These are phyloP conservation scores for Cystoisospora suis DNA, from an alignment of 169 alveolate species.

Conservation along the genomic window DNA sequence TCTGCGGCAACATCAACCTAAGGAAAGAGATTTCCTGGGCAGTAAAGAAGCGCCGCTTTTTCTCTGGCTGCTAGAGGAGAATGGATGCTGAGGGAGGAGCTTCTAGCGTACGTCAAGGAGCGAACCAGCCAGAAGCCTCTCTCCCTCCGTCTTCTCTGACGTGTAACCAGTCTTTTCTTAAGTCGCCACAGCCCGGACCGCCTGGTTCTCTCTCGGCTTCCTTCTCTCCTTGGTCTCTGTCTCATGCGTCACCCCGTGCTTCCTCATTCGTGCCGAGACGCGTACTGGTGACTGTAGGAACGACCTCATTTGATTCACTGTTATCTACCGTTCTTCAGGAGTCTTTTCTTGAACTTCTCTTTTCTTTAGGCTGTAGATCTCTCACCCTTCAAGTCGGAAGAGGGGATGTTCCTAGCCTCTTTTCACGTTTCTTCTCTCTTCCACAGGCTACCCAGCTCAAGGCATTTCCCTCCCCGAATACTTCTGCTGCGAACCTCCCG, in stretches of 20 bases:
- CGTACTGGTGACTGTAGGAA: constrained; percentile 55
- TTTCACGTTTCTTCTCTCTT: too few species aligned
- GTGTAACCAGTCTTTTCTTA: not conserved
- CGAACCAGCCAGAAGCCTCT: too few species aligned
- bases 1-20: too few species aligned
- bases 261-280: not conserved
- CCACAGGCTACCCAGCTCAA: too few species aligned
- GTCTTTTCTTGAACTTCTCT: constrained; percentile 7
- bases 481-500: not conserved
- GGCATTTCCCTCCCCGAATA: constrained; percentile 4
- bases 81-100: too few species aligned
- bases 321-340: not conserved
- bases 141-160: too few species aligned
- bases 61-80: too few species aligned
- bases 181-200: not conserved
- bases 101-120: too few species aligned
- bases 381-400: constrained; percentile 46
- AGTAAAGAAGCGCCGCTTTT: too few species aligned
- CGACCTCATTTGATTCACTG: constrained; percentile 44
- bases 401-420: not conserved
- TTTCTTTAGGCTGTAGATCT: constrained; percentile 15
- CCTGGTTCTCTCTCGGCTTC: not conserved
- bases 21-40: too few species aligned
- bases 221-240: not conserved
- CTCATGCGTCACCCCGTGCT: not conserved